Base-by-base conservation (phyloP, 2,329 filamentous ascomycete genomes). In the Ceratocystis papillata region DNA sequence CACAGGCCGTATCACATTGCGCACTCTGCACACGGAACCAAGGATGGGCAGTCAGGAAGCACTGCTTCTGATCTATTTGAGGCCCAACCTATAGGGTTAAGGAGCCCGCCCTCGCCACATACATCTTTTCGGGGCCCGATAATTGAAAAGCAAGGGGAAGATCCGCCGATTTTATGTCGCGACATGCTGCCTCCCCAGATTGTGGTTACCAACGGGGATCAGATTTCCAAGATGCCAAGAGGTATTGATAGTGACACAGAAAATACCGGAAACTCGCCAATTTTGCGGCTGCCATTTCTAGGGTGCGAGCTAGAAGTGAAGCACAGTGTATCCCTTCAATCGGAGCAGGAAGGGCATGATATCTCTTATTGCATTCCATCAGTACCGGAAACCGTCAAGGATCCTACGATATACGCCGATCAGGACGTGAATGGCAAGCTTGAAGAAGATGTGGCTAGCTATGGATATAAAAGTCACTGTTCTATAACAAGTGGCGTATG, bases 1-100 rank as follows among this genome's bases (percentile, higher is more conserved):
- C 48, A 63, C 7, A 53, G 67, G 4, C 30, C 50, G 5, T 65
- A 65, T 20, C 67, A 68, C 59, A 37, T 66, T 30, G 30, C 64
- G 8, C 63, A 66, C 12, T 37, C 33, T 5, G 30, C 50, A 30
- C 48, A 17, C 20, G 17, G 6, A n/a, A n/a, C 22, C 10, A 48
- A 25, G 22, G 53, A 64, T 41, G 55, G 50, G 2, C 50, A 64
- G 15, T 37, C 46, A 22, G 25, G 5, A 17, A 57, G 41, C 7
- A 48, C 25, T 10, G 44, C 48, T 20, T 67, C 65, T n/a, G 62
- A 41, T 17, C 30, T 61, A 28, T 64, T 46, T 3, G 65, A 44
- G 2, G 28, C 57, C 5, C 65, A 48, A 7, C 37, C 64, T 5
- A 20, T 37, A 59, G 25, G 15, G 6, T 8, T 62, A 7, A n/a